Evolutionary conservation across 139 green algal genomes (phyloP), one percentile per base, ranked within the genome.

Genomic region (Chlorella vulgaris): DNA sequence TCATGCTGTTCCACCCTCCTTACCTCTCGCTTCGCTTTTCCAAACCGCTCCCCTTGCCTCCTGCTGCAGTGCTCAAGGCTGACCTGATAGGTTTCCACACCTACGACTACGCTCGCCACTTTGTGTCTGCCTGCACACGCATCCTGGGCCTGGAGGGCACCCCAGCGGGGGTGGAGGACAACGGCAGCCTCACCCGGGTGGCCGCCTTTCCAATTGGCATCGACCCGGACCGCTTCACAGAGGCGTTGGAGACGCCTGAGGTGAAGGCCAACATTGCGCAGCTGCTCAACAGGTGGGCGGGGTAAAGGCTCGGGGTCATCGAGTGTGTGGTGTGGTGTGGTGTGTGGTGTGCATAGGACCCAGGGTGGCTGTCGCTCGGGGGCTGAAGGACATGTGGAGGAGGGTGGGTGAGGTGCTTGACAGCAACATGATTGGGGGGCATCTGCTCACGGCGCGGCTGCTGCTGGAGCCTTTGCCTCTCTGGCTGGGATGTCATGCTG

Each of bases 181-280:
- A 96, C 69, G 96, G 96, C 63, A 88, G 78, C 35, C 86, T 96
- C 35, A 97, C 92, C 1, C 86, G 94, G 50, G 93, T 98, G 43
- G 91, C 91, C 5, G 94, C 94, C 19, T 98, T 98, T 73, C 96
- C 96, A 76, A 99, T 99, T 68, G 96, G 97, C 78, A 99, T 99
- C 74, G 96, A 99, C 85, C 97, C 97, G 7, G 94, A 98, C 76
- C 91, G 94, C 58, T 99, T 99, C 86, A 94, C 89, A 10, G 69
- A 86, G 0, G 94, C 96, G 2, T 83, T 99, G 70, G 91, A 97
- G 78, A 91, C 87, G 31, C 78, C 94, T 24, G 91, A 95, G 58
- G 96, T 99, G 67, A 88, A 93, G 74, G 84, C 78, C 36, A 90
- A 98, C 82, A 95, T 99, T 39, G 91, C 90, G 7, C 94, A 98